Conservation (phyloP, 2,329 filamentous ascomycete species). For the Cyphellophora attinorum region DNA sequence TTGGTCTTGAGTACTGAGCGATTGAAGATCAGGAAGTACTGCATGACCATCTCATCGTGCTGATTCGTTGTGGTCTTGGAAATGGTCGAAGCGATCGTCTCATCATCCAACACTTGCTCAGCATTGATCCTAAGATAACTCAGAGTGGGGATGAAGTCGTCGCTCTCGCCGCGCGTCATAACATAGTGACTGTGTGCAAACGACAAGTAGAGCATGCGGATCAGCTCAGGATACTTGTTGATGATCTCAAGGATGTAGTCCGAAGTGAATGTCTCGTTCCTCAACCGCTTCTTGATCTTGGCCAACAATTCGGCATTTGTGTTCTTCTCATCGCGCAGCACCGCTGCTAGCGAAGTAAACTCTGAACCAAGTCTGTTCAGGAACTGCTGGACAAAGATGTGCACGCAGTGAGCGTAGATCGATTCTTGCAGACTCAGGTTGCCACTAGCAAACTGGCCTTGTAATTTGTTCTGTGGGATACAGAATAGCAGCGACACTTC, state of each 20-base stretch:
- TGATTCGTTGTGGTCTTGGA: conserved; percentile 76
- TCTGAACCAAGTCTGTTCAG: conserved; percentile 88
- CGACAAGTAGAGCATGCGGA: conserved; percentile 78
- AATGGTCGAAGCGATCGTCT: conserved; percentile 65
- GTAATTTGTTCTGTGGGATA: conserved; percentile 94
- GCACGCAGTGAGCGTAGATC: conserved; percentile 93
- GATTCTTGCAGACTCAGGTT: conserved; percentile 89
- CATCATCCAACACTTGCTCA: conserved; percentile 67
- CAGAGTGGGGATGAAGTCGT: conserved; percentile 61
- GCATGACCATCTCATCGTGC: conserved; percentile 97
- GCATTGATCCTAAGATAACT: conserved; percentile 58
- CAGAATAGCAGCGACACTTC: conserved; percentile 96
- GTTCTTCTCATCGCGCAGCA: conserved; percentile 72
- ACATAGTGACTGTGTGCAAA: conserved; percentile 83
- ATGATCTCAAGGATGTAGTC: conserved; percentile 99
- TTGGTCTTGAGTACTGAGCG: conserved; percentile 90
- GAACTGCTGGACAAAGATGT: conserved; percentile 97
- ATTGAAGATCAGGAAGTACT: conserved; percentile 93
- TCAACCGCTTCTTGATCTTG: conserved; percentile 89
- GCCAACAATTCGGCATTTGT: conserved; percentile 77
- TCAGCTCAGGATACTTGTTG: conserved; percentile 74
- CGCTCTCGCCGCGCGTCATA: conserved; percentile 52
- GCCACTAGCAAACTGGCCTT: conserved; percentile 75
- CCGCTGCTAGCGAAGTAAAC: conserved; percentile 75
- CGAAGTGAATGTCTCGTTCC: conserved; percentile 93